These are phyloP conservation scores for Adansonia grandidieri DNA, from an alignment of 441 rosid species.

Conservation along the genomic window DNA sequence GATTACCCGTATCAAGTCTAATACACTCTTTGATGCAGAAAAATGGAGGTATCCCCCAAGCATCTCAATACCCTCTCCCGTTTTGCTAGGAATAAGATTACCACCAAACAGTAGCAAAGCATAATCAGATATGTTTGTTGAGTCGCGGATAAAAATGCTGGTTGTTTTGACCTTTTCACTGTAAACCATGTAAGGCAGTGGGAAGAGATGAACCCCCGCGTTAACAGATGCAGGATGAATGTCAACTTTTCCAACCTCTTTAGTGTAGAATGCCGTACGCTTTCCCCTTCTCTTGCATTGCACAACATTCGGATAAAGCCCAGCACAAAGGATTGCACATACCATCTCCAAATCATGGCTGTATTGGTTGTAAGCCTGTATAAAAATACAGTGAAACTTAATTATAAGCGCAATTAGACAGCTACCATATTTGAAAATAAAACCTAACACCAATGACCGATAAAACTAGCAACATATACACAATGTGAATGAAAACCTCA, in stretches of 20 bases:
- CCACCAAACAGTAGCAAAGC: constrained; percentile 95
- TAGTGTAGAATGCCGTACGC: constrained; percentile 81
- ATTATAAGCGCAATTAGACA: not conserved
- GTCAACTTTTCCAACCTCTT: constrained; percentile 95
- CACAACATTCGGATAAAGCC: constrained; percentile 95
- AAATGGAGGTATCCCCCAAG: constrained; percentile 96
- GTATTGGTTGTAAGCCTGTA: constrained; percentile 84
- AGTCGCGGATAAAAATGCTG: constrained; percentile 76
- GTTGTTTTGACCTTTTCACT: constrained; percentile 50
- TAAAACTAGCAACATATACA: not conserved
- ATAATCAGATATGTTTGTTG: constrained; percentile 90
- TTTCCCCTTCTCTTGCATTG: constrained; percentile 98
- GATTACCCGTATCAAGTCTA: constrained; percentile 75
- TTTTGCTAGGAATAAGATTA: constrained; percentile 67
- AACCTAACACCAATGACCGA: not conserved
- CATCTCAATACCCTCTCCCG: constrained; percentile 92
- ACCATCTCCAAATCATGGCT: constrained; percentile 89
- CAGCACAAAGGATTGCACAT: constrained; percentile 85
- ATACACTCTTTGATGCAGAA: constrained; percentile 77
- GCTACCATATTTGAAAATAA: not conserved
- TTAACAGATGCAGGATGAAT: constrained; percentile 96
- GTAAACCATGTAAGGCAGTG: constrained; percentile 59
- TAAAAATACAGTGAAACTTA: not conserved
- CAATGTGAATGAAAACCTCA: not conserved
- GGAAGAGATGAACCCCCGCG: constrained; percentile 73